Base-by-base conservation (phyloP, 441 rosid species). In the Raphanus hybrid region DNA sequence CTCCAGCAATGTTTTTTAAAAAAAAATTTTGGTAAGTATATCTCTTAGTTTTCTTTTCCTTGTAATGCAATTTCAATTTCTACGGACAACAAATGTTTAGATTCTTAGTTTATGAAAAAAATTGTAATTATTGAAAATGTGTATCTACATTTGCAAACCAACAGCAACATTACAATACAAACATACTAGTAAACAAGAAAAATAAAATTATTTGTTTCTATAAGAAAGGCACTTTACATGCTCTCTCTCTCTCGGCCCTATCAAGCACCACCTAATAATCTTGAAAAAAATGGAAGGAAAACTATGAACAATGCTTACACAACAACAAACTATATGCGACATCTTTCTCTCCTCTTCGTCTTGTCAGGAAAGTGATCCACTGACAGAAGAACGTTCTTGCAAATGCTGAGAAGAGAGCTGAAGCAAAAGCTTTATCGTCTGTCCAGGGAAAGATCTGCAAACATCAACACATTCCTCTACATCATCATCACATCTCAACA, bases 401-500 rank as follows among this genome's bases (percentile, higher is more conserved):
- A 50, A 61, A 64, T 80, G 82, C 48, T 77, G 82, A 80, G 99
- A 86, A 79, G 99, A 86, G 58, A 68, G 83, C 74, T 86, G 92
- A 66, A 95, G 83, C 20, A 78, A 75, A 80, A 94, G 92, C 81
- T 80, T 92, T 39, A 91, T 87, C 3, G 90, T 91, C 67, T 82
- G 77, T 76, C 82, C 79, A 9, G 83, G 84, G 11, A 84, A 88
- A 9, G 89, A 80, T 63, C 80, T 82, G 72, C 84, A 89, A 48
- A 90, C 81, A 69, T 91, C 90, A 50, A 92, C 78, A 69, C 99
- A 95, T 83, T 95, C 99, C 55, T 86, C 90, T 80, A 91, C 83
- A 82, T 95, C 99, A 0, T 90, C 97, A 75, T 92, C 98, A 73
- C 98, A 95, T 1, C 93, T 90, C 80, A 92, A 77, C 55, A 94